phyloP scores from a whole-genome alignment of 352 stramenopile genomes.

The Aphanomyces invadans region DNA sequence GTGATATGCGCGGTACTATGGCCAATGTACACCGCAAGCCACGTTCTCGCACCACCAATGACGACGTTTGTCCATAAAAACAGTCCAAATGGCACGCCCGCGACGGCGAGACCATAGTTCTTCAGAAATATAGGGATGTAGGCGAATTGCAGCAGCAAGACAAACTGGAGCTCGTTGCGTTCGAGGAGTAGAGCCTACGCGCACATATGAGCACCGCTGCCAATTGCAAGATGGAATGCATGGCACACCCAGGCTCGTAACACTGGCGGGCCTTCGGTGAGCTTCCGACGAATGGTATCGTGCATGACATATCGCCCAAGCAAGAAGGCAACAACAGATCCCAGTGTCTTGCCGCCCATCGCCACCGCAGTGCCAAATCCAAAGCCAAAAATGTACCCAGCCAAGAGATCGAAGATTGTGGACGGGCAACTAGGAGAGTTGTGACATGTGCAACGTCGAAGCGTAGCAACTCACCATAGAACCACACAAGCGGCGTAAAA shows the following conservation, averaged over 20 bases:
- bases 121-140: conserved; percentile 82
- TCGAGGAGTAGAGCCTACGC: conserved; percentile 47
- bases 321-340: conserved; percentile 55
- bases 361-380: conserved; percentile 55
- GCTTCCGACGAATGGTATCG: conserved; percentile 50
- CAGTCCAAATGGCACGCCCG: conserved; percentile 55
- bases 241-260: conserved; percentile 43
- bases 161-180: conserved; percentile 52
- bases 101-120: conserved; percentile 75
- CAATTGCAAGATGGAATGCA: not conserved
- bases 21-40: conserved; percentile 72
- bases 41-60: conserved; percentile 57
- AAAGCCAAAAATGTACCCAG: conserved; percentile 71
- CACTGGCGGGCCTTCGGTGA: conserved; percentile 58
- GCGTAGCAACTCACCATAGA: not conserved
- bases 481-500: conserved; percentile 10
- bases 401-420: conserved; percentile 65
- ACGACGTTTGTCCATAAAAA: conserved; percentile 55
- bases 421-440: conserved; percentile 51
- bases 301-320: conserved; percentile 65
- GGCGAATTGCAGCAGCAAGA: conserved; percentile 66
- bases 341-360: conserved; percentile 51
- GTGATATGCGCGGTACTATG: conserved; percentile 33
- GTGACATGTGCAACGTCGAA: not conserved
- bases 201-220: not conserved